Base-by-base conservation (phyloP, 352 stramenopile species). In the Thraustochytrium sp. region DNA sequence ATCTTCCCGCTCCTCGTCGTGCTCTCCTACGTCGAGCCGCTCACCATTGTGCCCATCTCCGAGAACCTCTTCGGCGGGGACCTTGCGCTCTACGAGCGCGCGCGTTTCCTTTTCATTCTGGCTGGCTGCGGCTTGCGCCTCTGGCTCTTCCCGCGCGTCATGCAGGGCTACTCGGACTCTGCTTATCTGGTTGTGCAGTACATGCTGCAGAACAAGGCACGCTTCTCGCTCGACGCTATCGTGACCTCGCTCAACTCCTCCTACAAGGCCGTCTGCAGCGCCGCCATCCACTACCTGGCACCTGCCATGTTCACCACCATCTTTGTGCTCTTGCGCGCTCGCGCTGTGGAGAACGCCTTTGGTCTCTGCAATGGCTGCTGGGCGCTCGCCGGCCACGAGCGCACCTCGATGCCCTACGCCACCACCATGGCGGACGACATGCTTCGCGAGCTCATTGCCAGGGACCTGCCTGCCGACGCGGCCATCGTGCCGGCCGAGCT, bases 141-240 rank as follows among this genome's bases (percentile, higher is more conserved):
- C 9, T 46, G 31, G 16, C 42, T 80, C 37, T 63, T 80, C 21
- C 68, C 68, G 36, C 31, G 53, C 34, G 53, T 80, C n/a, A 51
- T 80, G 48, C 68, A 80, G 68, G 44, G 68, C 46, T 80, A 55
- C 53, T 8, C 40, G 29, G 68, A 80, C 51, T 80, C 68, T 8
- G 48, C 44, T 0, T 65, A 46, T 29, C 68, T 80, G 34, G 51
- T 64, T 9, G 44, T 80, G 26, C 48, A 42, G 2, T 63, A 51
- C 68, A 80, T 80, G 68, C 31, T 80, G 18, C 23, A 21, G 2
- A 11, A 80, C 26, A 44, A 46, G 68, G 40, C 16, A 11, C 26
- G 38, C 36, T 80, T 80, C 37, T 68, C 68, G 18, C 21, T 18
- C 13, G 34, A 42, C 18, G 46, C 68, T 13, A 51, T 80, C 31